A percentile compares a stretch with the other conserved stretches of the same genome.
phyloP scores from a whole-genome alignment of 2,329 filamentous ascomycete genomes.

The Acrodontium crateriforme region DNA sequence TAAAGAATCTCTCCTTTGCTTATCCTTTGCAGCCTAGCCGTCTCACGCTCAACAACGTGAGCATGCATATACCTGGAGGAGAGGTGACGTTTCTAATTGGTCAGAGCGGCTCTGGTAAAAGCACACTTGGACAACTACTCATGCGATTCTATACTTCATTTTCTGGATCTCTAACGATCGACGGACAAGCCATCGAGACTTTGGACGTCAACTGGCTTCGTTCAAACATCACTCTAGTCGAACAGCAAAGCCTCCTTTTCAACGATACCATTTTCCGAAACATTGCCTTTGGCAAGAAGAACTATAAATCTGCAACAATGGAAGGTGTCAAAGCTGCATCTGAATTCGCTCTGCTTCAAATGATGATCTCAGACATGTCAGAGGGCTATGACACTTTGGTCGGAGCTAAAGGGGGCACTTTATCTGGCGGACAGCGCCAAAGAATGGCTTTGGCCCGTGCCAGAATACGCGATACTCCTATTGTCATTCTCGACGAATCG shows the following conservation, averaged over 20 bases:
- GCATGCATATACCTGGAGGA: slow-evolving; percentile 57
- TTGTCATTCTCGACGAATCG: slow-evolving; percentile 78
- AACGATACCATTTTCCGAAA: slow-evolving; percentile 68
- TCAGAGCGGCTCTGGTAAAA: slow-evolving; percentile 81
- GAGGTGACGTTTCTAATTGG: slow-evolving; percentile 72
- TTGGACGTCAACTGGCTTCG: slow-evolving; percentile 61
- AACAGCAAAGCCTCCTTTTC: slow-evolving; percentile 72
- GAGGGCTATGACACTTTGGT: slow-evolving; percentile 58
- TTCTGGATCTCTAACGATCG: slow-evolving; percentile 53
- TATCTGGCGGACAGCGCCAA: slow-evolving; percentile 76
- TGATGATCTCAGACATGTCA: slow-evolving; percentile 23
- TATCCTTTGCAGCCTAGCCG: slow-evolving; percentile 59
- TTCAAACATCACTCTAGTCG: slow-evolving; percentile 63
- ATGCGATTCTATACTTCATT: slow-evolving; percentile 60
- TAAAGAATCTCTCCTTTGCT: slow-evolving; percentile 46
- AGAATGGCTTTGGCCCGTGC: slow-evolving; percentile 67
- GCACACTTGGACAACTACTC: slow-evolving; percentile 69
- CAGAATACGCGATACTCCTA: slow-evolving; percentile 60
- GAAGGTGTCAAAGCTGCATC: slow-evolving; percentile 49
- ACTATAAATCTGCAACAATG: slow-evolving; percentile 35
- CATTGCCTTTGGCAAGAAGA: slow-evolving; percentile 53
- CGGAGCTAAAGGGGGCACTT: slow-evolving; percentile 70
- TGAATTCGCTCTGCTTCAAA: slow-evolving; percentile 53
- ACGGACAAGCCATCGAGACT: slow-evolving; percentile 46
- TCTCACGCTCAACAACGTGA: slow-evolving; percentile 45